phyloP scores from a whole-genome alignment of 2,329 filamentous ascomycete species.

The Colletotrichum kahawae region DNA sequence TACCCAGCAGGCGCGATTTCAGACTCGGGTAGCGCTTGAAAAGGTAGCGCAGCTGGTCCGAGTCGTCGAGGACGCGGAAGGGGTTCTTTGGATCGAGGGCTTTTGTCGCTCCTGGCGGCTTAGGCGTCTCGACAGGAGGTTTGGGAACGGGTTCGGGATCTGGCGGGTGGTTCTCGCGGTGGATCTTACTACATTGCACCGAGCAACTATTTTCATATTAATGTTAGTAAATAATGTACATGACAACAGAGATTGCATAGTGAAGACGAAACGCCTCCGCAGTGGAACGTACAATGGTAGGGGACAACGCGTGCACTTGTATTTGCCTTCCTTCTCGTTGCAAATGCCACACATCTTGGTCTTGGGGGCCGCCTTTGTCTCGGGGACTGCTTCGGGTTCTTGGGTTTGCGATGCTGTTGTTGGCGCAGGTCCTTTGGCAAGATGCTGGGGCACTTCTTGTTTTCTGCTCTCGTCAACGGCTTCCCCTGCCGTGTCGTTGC shows the following conservation, averaged over 20 bases:
- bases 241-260: not conserved
- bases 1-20: constrained; percentile 48
- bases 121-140: constrained; percentile 30
- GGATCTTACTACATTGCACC: constrained; percentile 58
- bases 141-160: constrained; percentile 36
- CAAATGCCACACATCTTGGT: constrained; percentile 56
- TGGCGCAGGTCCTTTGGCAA: not conserved
- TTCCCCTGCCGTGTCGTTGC: not conserved
- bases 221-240: constrained; percentile 15
- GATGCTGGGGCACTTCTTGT: not conserved
- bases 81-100: constrained; percentile 40
- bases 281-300: constrained; percentile 59
- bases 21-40: constrained; percentile 60
- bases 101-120: constrained; percentile 28
- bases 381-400: not conserved
- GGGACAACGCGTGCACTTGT: constrained; percentile 66
- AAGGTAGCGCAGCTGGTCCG: constrained; percentile 52
- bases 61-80: constrained; percentile 56
- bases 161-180: constrained; percentile 54
- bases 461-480: not conserved
- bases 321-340: constrained; percentile 55
- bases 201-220: constrained; percentile 54
- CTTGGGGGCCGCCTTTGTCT: not conserved
- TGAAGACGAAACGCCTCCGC: not conserved
- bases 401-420: not conserved